Evolutionary conservation across 768 basidiomycete genomes (phyloP).

Genomic region (Crucibulum laeve): DNA sequence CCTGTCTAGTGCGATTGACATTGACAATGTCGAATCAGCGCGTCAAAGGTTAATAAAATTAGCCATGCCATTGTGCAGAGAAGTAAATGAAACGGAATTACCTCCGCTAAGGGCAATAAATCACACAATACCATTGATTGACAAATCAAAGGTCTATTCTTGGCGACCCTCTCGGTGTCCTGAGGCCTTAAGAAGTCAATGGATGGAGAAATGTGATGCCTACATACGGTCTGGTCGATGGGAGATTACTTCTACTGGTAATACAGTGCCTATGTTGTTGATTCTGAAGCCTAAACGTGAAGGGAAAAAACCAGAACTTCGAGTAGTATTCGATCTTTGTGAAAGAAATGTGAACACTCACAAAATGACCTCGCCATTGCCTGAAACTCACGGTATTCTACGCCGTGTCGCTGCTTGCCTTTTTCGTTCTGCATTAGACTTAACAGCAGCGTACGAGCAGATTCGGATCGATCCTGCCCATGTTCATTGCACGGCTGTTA

Average conservation of each 20-base stretch:
- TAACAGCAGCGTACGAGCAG: conserved; percentile 38
- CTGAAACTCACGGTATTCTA: conserved; percentile 28
- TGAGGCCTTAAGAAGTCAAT: conserved; percentile 18
- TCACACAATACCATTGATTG: conserved; percentile 19
- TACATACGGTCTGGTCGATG: conserved; percentile 20
- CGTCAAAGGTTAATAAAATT: no score
- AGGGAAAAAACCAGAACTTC: conserved; percentile 15
- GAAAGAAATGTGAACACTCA: no score
- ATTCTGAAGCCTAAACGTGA: conserved; percentile 19
- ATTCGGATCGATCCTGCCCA: conserved; percentile 19
- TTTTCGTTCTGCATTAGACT: conserved; percentile 29
- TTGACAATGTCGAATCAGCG: no score
- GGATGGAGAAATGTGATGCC: conserved; percentile 18
- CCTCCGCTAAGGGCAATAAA: conserved; percentile 22
- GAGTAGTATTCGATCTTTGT: conserved; percentile 28
- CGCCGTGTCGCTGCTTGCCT: conserved; percentile 19
- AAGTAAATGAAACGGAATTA: conserved; percentile 13
- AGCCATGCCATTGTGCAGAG: no score
- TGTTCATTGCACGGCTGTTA: conserved; percentile 15
- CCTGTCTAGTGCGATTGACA: no score
- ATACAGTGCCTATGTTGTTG: no score
- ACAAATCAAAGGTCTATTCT: conserved; percentile 15
- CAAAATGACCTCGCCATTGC: no score
- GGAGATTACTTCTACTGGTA: conserved; percentile 24
- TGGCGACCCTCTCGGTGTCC: conserved; percentile 19